phyloP scores from a whole-genome alignment of 208 protist genomes.

The Blechomonas ayalai region DNA sequence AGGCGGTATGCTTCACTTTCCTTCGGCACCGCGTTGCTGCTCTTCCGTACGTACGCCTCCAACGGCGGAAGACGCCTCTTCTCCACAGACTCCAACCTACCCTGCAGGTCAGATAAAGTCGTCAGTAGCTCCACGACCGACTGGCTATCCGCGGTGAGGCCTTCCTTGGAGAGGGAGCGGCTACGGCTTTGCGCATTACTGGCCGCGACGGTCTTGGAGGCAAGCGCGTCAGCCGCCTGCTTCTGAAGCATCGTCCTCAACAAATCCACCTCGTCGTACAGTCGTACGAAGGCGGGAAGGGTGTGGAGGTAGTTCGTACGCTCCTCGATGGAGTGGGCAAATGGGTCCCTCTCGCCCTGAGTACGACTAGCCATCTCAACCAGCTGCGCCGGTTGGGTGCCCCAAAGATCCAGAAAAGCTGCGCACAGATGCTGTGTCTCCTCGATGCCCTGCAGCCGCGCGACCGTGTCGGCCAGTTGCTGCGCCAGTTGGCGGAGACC shows the following conservation, averaged over 20 bases:
- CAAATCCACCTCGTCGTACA: constrained; percentile 64
- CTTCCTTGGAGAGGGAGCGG: constrained; percentile 9
- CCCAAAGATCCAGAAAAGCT: constrained; percentile 63
- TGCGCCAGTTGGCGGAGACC: background rate
- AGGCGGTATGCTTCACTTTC: background rate
- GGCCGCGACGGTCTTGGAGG: constrained; percentile 23
- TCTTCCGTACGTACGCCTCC: constrained; percentile 12
- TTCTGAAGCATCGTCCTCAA: constrained; percentile 50
- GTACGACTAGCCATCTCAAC: constrained; percentile 28
- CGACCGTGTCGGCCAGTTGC: constrained; percentile 1
- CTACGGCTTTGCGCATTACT: constrained; percentile 5
- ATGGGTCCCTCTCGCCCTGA: constrained; percentile 5
- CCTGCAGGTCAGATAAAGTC: constrained; percentile 19
- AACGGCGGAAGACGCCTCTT: constrained; percentile 15
- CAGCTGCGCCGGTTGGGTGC: constrained; percentile 19
- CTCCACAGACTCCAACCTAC: constrained; percentile 26
- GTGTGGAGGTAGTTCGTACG: constrained; percentile 53
- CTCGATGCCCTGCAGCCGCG: constrained; percentile 6
- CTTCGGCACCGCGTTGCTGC: background rate
- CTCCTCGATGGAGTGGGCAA: constrained; percentile 37
- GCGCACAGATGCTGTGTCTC: constrained; percentile 7
- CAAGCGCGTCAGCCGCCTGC: constrained; percentile 39
- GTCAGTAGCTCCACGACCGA: constrained; percentile 11
- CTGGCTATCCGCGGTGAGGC: constrained; percentile 1
- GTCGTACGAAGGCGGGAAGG: constrained; percentile 44